Evolutionary conservation across 2,329 filamentous ascomycete genomes (phyloP).

Genomic region (Bisporella sp.): DNA sequence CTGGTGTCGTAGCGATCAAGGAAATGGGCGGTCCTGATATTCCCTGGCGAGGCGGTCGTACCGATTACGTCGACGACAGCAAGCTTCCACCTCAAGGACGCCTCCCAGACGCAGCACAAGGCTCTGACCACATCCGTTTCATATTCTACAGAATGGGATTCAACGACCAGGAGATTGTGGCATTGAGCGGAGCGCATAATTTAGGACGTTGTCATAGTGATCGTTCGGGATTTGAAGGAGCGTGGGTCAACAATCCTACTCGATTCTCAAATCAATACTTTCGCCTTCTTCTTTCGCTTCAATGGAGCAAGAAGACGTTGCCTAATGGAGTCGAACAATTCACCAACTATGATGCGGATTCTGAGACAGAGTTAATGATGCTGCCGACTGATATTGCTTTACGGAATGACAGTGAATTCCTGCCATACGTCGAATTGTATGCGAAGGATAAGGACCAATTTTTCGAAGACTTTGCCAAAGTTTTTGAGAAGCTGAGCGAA

Average conservation of each 20-base stretch:
- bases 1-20: slow-evolving; percentile 49
- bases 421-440: slow-evolving; percentile 50
- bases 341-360: slow-evolving; percentile 50
- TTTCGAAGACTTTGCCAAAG: slow-evolving; percentile 51
- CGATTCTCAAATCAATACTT: slow-evolving; percentile 53
- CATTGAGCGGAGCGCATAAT: slow-evolving; percentile 48
- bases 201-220: slow-evolving; percentile 48
- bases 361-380: slow-evolving; percentile 55
- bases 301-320: slow-evolving; percentile 48
- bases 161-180: slow-evolving; percentile 53
- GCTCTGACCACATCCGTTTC: slow-evolving; percentile 45
- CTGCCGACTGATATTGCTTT: slow-evolving; percentile 57
- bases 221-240: slow-evolving; percentile 48
- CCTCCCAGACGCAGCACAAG: slow-evolving; percentile 46
- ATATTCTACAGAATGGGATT: slow-evolving; percentile 56
- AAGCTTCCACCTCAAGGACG: slow-evolving; percentile 52
- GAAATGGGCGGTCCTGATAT: slow-evolving; percentile 54
- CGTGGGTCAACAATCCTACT: slow-evolving; percentile 54
- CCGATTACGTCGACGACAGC: slow-evolving; percentile 54
- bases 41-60: slow-evolving; percentile 49
- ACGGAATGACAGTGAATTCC: slow-evolving; percentile 44
- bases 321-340: slow-evolving; percentile 49
- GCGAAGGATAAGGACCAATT: slow-evolving; percentile 55
- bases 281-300: slow-evolving; percentile 40
- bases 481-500: slow-evolving; percentile 54